Evolutionary conservation across 805 yeast species (phyloP), one percentile per base, ranked within the genome.

Genomic region (Kuraishia hungarica): DNA sequence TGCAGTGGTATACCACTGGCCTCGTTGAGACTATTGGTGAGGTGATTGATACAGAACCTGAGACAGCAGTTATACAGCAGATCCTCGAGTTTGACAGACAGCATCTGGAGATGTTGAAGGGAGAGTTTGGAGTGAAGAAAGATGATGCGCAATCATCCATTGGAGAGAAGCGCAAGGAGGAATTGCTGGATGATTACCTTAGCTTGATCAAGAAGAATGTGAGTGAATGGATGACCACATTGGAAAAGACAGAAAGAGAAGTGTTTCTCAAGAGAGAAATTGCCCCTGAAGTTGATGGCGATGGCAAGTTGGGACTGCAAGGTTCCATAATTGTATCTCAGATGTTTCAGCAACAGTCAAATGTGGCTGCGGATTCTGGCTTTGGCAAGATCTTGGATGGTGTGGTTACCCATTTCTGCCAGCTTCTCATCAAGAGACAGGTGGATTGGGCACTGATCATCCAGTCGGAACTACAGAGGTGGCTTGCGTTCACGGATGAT

Each of bases 321-420:
- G 94, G 90, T 55, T 87, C 90, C 54, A 86, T 83, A 57, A 84
- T 87, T 3, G 84, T 91, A 28, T 84, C 88, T 66, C 82, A 87
- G 58, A 86, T 90, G 85, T 81, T 90, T 56, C 84, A 86, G n/a
- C 96, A 90, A 64, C 96, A 91, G 67, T 85, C 89, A 17, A 96
- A 87, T 58, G 92, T 87, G 6, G 94, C 96, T 0, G 88, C 91
- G 0, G 92, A 86, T 35, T 83, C 93, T 2, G 89, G 89, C 2
- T 91, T 88, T 67, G 89, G 91, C 6, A 79, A 84, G 59, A 87
- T 90, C 26, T 73, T 90, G 39, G 83, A 84, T 13, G 94, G 93
- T 23, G 94, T 89, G 13, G 81, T 90, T 17, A 84, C 79, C 53
- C 83, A 85, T 57, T 87, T 91, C 75, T 80, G 86, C 35, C 73